Evolutionary conservation across 2,329 filamentous ascomycete genomes (phyloP), one percentile per base, ranked within the genome.

Genomic region (Penicillium janthinellum): DNA sequence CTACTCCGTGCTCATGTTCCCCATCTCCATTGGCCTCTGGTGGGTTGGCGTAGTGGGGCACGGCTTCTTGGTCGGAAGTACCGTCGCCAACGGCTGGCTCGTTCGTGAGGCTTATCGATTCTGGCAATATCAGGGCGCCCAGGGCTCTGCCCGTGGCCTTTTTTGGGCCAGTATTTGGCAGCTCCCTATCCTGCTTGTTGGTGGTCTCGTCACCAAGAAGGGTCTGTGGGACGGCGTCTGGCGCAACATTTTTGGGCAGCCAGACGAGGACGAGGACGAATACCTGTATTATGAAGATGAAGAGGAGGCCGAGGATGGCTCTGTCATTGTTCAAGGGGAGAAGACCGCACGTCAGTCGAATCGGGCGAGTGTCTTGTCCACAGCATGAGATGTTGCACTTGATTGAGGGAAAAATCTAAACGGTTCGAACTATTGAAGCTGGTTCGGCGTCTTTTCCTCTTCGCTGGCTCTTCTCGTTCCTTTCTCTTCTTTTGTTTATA

Each of bases 91-190:
- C 73, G 81, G 83, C 35, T 99, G 95, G 95, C 85, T 99, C 67
- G 82, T 87, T 8, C 84, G 86, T 56, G 89, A 96, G 75, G 92
- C 94, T 0, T 86, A 91, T 68, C 82, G 83, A 39, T 97, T 98
- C 78, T 96, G 90, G 88, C 85, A 84, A 63, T 80, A 86, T 31
- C 86, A 92, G 69, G 94, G 94, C 12, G 85, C 89, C 62, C 88
- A 88, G 67, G 93, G 93, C 2, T 91, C 86, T 17, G 93, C 95
- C 2, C 85, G 92, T 57, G 88, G 89, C 0, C 77, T 99, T 54
- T 99, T 99, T 76, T 99, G 95, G 95, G 93, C 95, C 1, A 96
- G 92, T 74, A 92, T 99, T 10, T 98, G 94, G 95, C 93, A 97
- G 78, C 76, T 99, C 50, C 95, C 95, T 0, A 90, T 89, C 28